Base-by-base conservation (phyloP, 805 yeast species). In the Blastobotrys terrestris region DNA sequence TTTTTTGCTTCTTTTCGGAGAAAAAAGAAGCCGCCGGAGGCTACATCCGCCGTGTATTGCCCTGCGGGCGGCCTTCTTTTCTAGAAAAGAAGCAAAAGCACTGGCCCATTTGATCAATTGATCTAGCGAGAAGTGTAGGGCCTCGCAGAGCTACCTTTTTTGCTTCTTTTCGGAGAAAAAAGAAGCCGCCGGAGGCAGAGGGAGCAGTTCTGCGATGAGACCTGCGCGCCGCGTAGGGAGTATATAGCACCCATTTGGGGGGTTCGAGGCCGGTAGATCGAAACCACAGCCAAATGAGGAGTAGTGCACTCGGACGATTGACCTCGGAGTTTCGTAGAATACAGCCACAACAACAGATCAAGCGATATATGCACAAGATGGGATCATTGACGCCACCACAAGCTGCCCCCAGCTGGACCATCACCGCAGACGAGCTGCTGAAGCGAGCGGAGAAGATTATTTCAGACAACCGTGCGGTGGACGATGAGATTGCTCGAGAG, bases 321-420 rank as follows among this genome's bases (percentile, higher is more conserved):
- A 26, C 35, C 11, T 26, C 35, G 35, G 35, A 26, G 20, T 11
- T 41, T 41, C 44, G 44, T 7, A 18, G 11, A 15, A 41, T 41
- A 15, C 42, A 39, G 16, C 42, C 16, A 39, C 44, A 41, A 41
- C 20, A 41, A 16, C 19, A 41, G 44, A 26, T 26, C 44, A 41
- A 41, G 42, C 18, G 49, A 21, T 20, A 15, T 6, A n/a, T 47
- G 15, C 20, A 47, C 35, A 47, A 49, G 26, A 44, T 53, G 57
- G 22, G 49, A 35, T 5, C 53, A 19, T 49, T 56, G 16, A 52
- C 45, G 18, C 57, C 60, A 19, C 58, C 58, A 3, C 58, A 56
- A 44, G 39, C 57, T 3, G 54, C 66, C 13, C 84, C 87, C 13
- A 52, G 60, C 20, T 87, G 95, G 95, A 67, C 72, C 18, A 77